Evolutionary conservation across 306 rosid species (phyloP).

Genomic region (Hippophae rhamnoides): DNA sequence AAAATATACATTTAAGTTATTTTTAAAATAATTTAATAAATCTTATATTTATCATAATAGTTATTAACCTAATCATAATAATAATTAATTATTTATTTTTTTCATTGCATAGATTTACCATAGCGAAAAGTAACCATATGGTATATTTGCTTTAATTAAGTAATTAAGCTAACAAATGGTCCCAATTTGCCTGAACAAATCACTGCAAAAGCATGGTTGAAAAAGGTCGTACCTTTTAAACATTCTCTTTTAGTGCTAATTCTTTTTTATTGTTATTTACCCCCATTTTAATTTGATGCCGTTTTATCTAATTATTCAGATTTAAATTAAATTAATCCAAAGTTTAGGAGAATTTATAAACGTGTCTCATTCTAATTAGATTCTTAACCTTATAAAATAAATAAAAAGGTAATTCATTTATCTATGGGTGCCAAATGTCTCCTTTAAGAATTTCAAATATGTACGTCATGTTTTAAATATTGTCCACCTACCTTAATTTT

Average conservation of each 20-base stretch:
- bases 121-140: slow-evolving; percentile 16
- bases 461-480: too few relatives aligned
- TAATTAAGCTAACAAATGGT: slow-evolving; percentile 6
- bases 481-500: too few relatives aligned
- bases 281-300: slow-evolving; percentile 16
- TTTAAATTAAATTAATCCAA: slow-evolving; percentile 11
- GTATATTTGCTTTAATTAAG: slow-evolving; percentile 17
- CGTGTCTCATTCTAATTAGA: not conserved
- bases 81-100: not conserved
- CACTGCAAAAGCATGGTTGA: slow-evolving; percentile 3
- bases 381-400: not conserved
- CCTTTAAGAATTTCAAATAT: too few relatives aligned
- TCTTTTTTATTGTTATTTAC: slow-evolving; percentile 7
- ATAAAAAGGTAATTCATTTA: not conserved
- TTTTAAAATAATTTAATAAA: too few relatives aligned
- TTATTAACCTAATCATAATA: not conserved
- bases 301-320: slow-evolving; percentile 3
- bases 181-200: slow-evolving; percentile 16
- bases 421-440: not conserved
- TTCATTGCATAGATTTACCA: not conserved
- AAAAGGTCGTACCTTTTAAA: slow-evolving; percentile 1
- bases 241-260: not conserved
- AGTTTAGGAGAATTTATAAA: not conserved
- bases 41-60: not conserved
- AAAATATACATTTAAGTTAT: too few relatives aligned